Evolutionary conservation across 2,329 filamentous ascomycete species (phyloP).

Genomic region (Parascedosporium putredinis): DNA sequence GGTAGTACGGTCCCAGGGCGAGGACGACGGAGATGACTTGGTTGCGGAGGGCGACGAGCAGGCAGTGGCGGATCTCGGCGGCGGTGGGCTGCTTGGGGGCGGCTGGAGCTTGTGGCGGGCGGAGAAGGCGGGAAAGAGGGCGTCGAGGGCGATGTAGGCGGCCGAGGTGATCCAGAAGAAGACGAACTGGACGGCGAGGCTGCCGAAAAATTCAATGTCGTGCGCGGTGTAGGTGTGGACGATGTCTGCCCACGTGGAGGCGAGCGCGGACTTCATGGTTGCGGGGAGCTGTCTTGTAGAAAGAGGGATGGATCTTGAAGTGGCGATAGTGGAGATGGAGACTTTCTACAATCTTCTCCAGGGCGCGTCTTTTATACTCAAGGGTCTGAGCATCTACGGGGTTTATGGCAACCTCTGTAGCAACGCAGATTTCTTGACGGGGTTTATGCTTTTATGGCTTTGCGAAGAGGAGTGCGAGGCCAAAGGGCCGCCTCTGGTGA

Average conservation of each 20-base stretch:
- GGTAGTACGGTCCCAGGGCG: constrained; percentile 14
- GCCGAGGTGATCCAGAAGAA: constrained; percentile 35
- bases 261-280: not conserved
- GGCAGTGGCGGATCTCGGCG: constrained; percentile 32
- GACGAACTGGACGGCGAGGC: constrained; percentile 27
- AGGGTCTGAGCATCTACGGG: not conserved
- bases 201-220: constrained; percentile 30
- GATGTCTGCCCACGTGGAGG: constrained; percentile 14
- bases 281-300: not conserved
- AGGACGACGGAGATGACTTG: constrained; percentile 30
- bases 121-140: constrained; percentile 34
- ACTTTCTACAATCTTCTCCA: no score
- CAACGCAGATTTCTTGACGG: no score
- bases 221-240: constrained; percentile 18
- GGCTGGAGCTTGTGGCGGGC: constrained; percentile 44
- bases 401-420: no score
- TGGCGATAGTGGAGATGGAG: no score
- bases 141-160: constrained; percentile 32
- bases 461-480: no score
- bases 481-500: no score
- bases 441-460: no score
- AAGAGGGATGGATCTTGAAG: no score
- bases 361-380: not conserved
- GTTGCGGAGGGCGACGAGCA: constrained; percentile 34
- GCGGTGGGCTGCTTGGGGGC: constrained; percentile 35